Evolutionary conservation across 148 eudicot genomes (phyloP), one percentile per base, ranked within the genome.

Genomic region (Rhododendron kiyosumense): DNA sequence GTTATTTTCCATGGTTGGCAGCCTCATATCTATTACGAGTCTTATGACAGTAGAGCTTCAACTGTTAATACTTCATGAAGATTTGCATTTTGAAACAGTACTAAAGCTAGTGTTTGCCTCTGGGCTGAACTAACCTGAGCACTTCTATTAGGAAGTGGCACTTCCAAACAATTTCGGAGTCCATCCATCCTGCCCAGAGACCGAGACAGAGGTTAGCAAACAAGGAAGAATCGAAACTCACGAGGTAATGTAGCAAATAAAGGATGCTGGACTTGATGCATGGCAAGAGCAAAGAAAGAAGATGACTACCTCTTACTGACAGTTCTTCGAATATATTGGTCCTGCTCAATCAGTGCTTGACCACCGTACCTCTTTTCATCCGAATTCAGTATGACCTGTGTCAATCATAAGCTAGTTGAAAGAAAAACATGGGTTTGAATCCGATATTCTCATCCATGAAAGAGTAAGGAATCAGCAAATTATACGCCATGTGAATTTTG

Each of bases 291-390:
- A 15, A 48, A 71, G 7, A 6, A 86, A 54, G 81, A 24, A 48
- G 51, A 76, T 32, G 59, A 26, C 81, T 82, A 97, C 99, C 98
- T 97, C 88, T 90, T 94, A 79, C 86, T 93, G 77, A 82, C 85
- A 81, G 98, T 95, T 90, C 91, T 94, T 84, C 88, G 94, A 85
- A 92, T 81, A 91, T 94, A 93, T 79, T 95, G 92, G 49, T 94
- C 93, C 75, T 83, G 87, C 45, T 34, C 73, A 48, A 97, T 88
- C 75, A 90, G 81, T 88, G 92, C 96, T 93, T 90, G 91, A 86
- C 99, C 99, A 65, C 98, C 93, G 84, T 93, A 97, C 89, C 89
- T 93, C 92, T 90, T 90, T 87, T 97, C 98, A 91, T 97, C 98
- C 6, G 98, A 91, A 89, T 97, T 95, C 86, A 97, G 77, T 65